Evolutionary conservation across 1,139 yeast genomes (phyloP), one percentile per base, ranked within the genome.

Genomic region (Sugiyamaella japonica): DNA sequence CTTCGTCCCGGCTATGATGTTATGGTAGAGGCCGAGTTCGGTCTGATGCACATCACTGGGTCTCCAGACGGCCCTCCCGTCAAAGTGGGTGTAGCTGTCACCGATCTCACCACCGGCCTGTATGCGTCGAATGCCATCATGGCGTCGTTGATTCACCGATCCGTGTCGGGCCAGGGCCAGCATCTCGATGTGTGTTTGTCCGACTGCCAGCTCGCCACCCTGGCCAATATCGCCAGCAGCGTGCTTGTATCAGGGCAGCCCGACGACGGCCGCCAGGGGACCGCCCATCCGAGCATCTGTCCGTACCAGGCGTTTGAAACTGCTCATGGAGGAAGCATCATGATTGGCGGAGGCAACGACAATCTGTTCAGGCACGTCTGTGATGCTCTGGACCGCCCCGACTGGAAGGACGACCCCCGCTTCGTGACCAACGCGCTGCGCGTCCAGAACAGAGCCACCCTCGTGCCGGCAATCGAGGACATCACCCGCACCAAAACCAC

Each of bases 11-110:
- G 77, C 23, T 73, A 73, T 61, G 77, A 73, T 55, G 77, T 74
- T 47, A 74, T 74, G 77, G 77, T 75, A 5, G 78, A 74, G 56
- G 78, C 78, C 8, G 78, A 74, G 59, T 70, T 73, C 60, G 78
- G 78, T 4, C 65, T 74, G 53, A 73, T 74, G 77, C 77, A 74
- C 59, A 74, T 74, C 57, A 74, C 77, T 1, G 78, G 78, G 13
- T 70, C 73, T 40, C 70, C 73, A 2, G 68, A 67, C 38, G 73
- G 77, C 20, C 69, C 66, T n/a, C 77, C 77, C 0, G 74, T 72
- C 39, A 74, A 74, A 59, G 77, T 73, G 4, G 78, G 78, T 4
- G 78, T 74, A 2, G 78, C 78, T 4, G 74, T 74, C 17, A 74
- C 76, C 13, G 78, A 74, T 56, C 58, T 74, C 47, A 73, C 76